These are phyloP conservation scores for Boechera divaricarpa DNA, from an alignment of 345 rosid species.

Conservation along the genomic window DNA sequence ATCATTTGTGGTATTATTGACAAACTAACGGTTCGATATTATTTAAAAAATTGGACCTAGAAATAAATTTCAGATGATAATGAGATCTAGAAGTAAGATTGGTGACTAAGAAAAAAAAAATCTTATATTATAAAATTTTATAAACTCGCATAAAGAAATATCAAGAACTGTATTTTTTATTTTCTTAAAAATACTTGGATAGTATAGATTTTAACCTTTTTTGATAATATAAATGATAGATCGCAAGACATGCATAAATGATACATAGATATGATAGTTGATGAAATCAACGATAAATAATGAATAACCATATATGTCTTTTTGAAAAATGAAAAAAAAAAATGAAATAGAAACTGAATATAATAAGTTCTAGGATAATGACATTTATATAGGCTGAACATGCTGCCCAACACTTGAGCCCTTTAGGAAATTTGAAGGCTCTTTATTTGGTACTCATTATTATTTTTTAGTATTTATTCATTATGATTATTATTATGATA, in stretches of 20 bases:
- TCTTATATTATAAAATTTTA: background rate
- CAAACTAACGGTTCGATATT: background rate
- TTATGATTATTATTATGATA: slow-evolving; percentile 15
- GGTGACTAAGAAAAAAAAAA: background rate
- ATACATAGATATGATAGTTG: background rate
- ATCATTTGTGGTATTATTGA: background rate
- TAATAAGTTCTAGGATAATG: slow-evolving; percentile 17
- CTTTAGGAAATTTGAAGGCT: slow-evolving; percentile 22
- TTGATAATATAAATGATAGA: background rate
- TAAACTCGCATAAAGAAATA: background rate
- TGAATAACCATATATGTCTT: background rate
- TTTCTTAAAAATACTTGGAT: background rate
- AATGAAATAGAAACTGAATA: background rate
- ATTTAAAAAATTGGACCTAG: background rate
- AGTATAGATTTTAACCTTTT: background rate
- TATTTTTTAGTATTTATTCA: background rate
- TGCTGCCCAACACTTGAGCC: slow-evolving; percentile 26
- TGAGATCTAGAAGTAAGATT: background rate
- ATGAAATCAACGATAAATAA: background rate
- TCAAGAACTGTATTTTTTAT: background rate
- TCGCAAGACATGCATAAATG: background rate
- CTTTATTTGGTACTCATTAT: slow-evolving; percentile 15
- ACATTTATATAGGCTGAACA: slow-evolving; percentile 29
- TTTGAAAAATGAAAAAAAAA: background rate
- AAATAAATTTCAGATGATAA: background rate